Percentiles rank a stretch among this genome's conserved stretches.
Evolutionary conservation across 1,284 basidiomycete species (phyloP).

Genomic region (Phylloporus sp.): DNA sequence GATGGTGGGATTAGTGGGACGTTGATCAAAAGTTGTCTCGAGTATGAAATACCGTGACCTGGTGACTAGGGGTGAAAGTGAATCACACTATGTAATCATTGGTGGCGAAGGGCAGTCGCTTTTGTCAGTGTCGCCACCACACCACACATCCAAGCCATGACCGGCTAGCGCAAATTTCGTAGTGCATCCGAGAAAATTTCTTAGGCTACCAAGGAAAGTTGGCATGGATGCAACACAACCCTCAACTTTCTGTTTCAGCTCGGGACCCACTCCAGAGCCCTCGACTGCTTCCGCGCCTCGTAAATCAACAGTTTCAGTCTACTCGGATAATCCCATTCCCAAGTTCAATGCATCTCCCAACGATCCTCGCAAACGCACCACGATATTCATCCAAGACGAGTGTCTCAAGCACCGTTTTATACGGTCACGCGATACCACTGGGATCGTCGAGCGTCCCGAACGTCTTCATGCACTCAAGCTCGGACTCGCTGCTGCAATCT

Average conservation of each 20-base stretch:
- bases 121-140: no score
- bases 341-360: not conserved
- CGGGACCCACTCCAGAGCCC: not conserved
- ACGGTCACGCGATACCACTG: conserved; percentile 70
- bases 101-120: no score
- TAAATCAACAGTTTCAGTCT: not conserved
- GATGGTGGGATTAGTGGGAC: no score
- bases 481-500: conserved; percentile 78
- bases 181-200: no score
- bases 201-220: no score
- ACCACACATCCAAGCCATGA: no score
- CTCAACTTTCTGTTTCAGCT: not conserved
- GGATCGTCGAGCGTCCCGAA: conserved; percentile 88
- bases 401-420: conserved; percentile 81
- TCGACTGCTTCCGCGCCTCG: not conserved
- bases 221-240: conserved; percentile 7
- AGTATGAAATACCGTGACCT: no score
- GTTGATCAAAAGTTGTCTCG: no score
- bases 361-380: conserved; percentile 19
- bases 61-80: no score
- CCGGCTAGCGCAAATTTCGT: no score
- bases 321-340: not conserved
- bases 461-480: conserved; percentile 82
- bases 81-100: no score
- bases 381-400: conserved; percentile 62